These are phyloP conservation scores for Colletotrichum neosansevieriae DNA, from an alignment of 2,329 filamentous ascomycete genomes.

Conservation along the genomic window DNA sequence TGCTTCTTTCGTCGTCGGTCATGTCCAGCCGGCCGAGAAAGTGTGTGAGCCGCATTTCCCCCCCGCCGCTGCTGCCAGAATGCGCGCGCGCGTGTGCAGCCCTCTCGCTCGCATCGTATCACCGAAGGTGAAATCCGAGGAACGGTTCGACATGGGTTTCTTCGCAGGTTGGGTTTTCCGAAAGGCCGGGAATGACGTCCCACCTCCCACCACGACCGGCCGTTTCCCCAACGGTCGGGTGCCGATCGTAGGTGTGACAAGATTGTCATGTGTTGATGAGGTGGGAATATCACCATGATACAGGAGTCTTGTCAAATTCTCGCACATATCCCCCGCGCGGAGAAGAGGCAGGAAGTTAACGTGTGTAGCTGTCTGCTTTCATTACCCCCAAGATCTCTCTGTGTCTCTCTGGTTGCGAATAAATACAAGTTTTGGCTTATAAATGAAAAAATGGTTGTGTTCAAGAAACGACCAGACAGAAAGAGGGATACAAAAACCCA, in stretches of 20 bases:
- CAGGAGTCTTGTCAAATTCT: neutral
- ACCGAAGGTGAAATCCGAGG: neutral
- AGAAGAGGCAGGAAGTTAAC: neutral
- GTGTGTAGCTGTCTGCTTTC: constrained; percentile 36
- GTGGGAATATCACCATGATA: neutral
- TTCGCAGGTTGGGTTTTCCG: constrained; percentile 5
- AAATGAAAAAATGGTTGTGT: neutral
- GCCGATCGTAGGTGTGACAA: neutral
- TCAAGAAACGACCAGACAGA: constrained; percentile 1
- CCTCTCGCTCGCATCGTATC: neutral
- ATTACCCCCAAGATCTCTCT: constrained; percentile 21
- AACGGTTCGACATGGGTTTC: no score
- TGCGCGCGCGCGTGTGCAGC: no score
- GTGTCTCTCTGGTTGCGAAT: neutral
- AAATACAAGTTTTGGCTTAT: constrained; percentile 20
- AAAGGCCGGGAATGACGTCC: constrained; percentile 3
- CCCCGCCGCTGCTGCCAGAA: no score
- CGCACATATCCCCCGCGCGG: no score
- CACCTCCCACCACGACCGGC: neutral
- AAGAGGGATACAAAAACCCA: constrained; percentile 17
- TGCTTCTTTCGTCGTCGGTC: no score
- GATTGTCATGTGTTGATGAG: neutral
- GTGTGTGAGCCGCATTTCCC: no score
- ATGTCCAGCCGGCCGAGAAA: no score
- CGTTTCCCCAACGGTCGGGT: neutral